Percentiles rank a stretch among this genome's conserved stretches.
phyloP scores from a whole-genome alignment of 129 eudicot genomes.

The Scalesia atractyloides region DNA sequence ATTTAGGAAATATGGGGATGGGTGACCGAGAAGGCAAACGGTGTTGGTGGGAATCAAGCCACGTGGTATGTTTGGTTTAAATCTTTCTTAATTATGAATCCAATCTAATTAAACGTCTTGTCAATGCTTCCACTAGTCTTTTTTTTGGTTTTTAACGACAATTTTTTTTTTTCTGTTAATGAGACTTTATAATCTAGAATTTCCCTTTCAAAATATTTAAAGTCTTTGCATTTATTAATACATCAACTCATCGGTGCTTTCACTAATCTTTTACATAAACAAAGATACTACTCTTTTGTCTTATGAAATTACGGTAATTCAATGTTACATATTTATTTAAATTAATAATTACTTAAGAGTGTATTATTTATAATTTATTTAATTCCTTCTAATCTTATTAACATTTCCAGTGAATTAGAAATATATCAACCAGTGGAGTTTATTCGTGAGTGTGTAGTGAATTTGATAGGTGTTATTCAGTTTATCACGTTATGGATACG shows the following conservation, averaged over 20 bases:
- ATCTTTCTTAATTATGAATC: constrained; percentile 11
- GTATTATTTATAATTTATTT: neutral
- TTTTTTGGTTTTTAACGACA: too few relatives aligned
- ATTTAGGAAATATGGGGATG: constrained; percentile 25
- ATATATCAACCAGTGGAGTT: too few relatives aligned
- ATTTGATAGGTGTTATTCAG: too few relatives aligned
- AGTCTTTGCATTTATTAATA: too few relatives aligned
- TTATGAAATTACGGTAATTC: neutral
- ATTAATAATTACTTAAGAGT: neutral
- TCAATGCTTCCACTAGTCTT: constrained; percentile 7
- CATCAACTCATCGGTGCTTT: too few relatives aligned
- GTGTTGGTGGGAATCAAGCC: constrained; percentile 39
- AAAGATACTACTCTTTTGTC: constrained; percentile 9
- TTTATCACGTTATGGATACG: too few relatives aligned
- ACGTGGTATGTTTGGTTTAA: constrained; percentile 36
- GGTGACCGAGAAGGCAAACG: constrained; percentile 18
- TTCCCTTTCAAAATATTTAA: too few relatives aligned
- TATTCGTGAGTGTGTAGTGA: too few relatives aligned
- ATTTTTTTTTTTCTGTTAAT: too few relatives aligned
- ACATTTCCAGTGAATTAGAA: neutral
- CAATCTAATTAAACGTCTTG: constrained; percentile 3
- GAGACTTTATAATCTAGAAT: too few relatives aligned
- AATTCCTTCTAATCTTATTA: neutral
- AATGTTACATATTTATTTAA: neutral
- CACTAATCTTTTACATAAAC: constrained; percentile 6